Evolutionary conservation across 2,329 filamentous ascomycete species (phyloP), one percentile per base, ranked within the genome.

Genomic region (Nemania sp.): DNA sequence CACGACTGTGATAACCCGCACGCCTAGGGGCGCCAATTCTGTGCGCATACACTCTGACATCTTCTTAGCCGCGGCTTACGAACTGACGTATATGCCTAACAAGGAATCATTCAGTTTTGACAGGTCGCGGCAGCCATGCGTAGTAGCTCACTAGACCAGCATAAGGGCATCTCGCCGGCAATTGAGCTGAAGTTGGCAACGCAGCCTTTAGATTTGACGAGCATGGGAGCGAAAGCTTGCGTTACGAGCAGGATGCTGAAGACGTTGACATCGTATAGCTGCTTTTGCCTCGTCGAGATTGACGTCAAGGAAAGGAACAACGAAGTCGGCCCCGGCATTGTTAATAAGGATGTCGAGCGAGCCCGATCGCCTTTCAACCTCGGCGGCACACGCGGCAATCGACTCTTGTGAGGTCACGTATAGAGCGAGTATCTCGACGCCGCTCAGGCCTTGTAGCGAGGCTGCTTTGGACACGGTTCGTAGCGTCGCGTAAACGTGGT

Each of bases 261-360:
- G 21, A 60, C 15, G 18, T 60, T 60, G 13, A 48, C 32, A 20
- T 64, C 56, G 54, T 34, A 62, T 0, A 66, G 12, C 10, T 32
- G 3, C 17, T n/a, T 56, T 55, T 12, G 53, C 57, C 17, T 60
- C 34, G 2, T 59, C 51, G 4, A 64, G 32, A 9, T 54, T 15
- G 2, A 48, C 18, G 21, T 62, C 64, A 11, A 66, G 59, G 2
- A 64, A 13, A 1, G 62, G 62, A 2, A 56, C 17, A 5, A 57
- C 40, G 39, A 59, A 62, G n/a, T 55, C 39, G 2, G 7, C 39
- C 13, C 63, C 63, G 11, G 54, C 54, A 39, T 62, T 66, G 40
- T 63, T 65, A 34, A 66, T 48, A 2, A 63, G 54, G 2, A 58
- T 17, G 40, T 66, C 62, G 11, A 66, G 54, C 3, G 21, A 5